Base-by-base conservation (phyloP, 495 filamentous ascomycete genomes). In the Podospora sp. region DNA sequence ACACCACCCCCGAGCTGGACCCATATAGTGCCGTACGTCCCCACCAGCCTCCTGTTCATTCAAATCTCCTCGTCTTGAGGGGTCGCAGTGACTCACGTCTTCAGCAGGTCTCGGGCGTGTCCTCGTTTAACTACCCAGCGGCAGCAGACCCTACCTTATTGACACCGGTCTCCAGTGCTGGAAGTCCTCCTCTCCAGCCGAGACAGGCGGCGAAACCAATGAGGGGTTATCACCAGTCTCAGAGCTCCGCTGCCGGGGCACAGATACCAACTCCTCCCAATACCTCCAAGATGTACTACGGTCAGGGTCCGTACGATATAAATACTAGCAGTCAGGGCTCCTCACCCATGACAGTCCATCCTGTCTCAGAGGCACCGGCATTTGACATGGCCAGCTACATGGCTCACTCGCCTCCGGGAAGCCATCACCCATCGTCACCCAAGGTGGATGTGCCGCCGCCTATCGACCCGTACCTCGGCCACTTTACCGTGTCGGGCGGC, bases 261-360 rank as follows among this genome's bases (percentile, higher is more conserved):
- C 80, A 82, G 60, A 74, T 76, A 36, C 81, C 76, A 21, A 82
- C 82, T 4, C 81, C 82, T 58, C 81, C 81, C 33, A 72, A 71
- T 58, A 77, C 79, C 7, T 80, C 80, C 56, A 76, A 75, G 27
- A 75, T 80, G 65, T 82, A 81, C 69, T 78, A 78, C 62, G 67
- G 35, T 8, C 29, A 8, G 29, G 29, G 29, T 66, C 55, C 73
- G 67, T 76, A 77, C 71, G 68, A 79, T 22, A 59, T 73, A 62
- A 51, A 62, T 68, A 46, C 71, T 18, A 69, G 60, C 69, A 78
- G 73, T 64, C 77, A 78, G 65, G 71, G 75, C 21, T 66, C 76
- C 1, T 78, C 79, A 14, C 76, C 80, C 9, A 75, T 80, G 69
- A 69, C 76, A 9, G 64, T 77, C 16, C 76, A 77, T 20, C 67